Percentiles rank a stretch among this genome's conserved stretches.
Conservation (phyloP, 371 early-diverging fungal species). For the Dichotomocladium elegans region DNA sequence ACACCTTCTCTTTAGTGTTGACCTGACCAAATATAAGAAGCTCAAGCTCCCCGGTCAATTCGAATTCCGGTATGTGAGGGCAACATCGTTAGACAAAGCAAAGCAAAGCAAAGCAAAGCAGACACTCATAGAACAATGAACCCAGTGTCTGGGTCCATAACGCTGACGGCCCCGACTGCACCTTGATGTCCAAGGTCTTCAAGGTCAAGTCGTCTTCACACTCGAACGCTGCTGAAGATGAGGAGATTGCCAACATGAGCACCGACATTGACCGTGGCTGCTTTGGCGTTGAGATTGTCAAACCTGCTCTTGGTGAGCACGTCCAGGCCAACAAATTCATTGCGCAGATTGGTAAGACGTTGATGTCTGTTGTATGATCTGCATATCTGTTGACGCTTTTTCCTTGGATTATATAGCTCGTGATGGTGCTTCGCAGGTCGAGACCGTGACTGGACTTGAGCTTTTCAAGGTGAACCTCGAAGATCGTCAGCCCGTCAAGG, state of each 20-base stretch:
- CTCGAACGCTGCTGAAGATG: constrained; percentile 11
- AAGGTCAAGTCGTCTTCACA: constrained; percentile 13
- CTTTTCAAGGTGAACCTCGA: constrained; percentile 10
- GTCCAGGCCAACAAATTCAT: constrained; percentile 1
- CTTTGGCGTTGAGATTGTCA: constrained; percentile 14
- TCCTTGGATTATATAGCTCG: constrained; percentile 3
- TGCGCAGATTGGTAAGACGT: constrained; percentile 6
- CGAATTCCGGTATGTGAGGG: constrained; percentile 13
- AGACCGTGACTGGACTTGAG: constrained; percentile 5
- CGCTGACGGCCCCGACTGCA: constrained; percentile 18
- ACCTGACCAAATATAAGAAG: constrained; percentile 11
- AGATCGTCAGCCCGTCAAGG: constrained; percentile 1
- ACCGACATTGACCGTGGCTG: constrained; percentile 19
- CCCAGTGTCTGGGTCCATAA: constrained; percentile 21
- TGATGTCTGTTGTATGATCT: neutral
- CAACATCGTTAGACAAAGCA: neutral
- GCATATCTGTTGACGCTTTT: neutral
- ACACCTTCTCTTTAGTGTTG: constrained; percentile 15
- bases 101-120: neutral
- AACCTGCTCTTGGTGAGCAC: constrained; percentile 12
- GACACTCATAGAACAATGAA: neutral
- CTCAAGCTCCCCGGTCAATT: constrained; percentile 15
- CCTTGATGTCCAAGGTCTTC: constrained; percentile 18
- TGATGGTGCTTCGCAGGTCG: constrained; percentile 13
- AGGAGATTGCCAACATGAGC: constrained; percentile 6